Evolutionary conservation across 2,329 filamentous ascomycete genomes (phyloP), one percentile per base, ranked within the genome.

Genomic region (Xylariaceae sp.): DNA sequence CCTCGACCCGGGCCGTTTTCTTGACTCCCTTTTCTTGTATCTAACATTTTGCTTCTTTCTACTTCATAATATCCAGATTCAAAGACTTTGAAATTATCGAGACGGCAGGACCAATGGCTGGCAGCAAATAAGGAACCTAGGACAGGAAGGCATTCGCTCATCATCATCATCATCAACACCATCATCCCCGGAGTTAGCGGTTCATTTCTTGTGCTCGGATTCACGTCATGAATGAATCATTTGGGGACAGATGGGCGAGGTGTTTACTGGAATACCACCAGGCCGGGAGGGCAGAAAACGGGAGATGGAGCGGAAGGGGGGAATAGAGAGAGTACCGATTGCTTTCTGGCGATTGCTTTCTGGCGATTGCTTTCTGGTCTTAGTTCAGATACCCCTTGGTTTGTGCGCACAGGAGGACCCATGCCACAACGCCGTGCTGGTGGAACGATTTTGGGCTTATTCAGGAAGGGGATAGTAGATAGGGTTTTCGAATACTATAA

Each of bases 141-240:
- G 32, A 51, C 45, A 55, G 48, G 55, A 54, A 41, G 40, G 56
- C 37, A 52, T 57, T 59, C 51, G 52, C 45, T 58, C 52, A 61
- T 60, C 44, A 40, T n/a, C n/a, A n/a, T n/a, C n/a, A n/a, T n/a
- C n/a, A n/a, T n/a, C n/a, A n/a, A n/a, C n/a, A n/a, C n/a, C n/a
- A n/a, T 44, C 18, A 56, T 46, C 45, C 48, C 20, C 40, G 53
- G 61, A 49, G 60, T 62, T 61, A 44, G 50, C 20, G 50, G 52
- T 49, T 40, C 37, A 40, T 60, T 54, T 60, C 45, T 52, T 63
- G 45, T 61, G 58, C 60, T 42, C 29, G 21, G 29, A 45, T 47
- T 56, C 37, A 56, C 44, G 43, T 51, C 48, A 60, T 54, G 53
- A 62, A 62, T 29, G 53, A 62, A 59, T 55, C 57, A 65, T 58